Conservation (phyloP, 176 grass and related monocot species). For the Rhipidocladum racemiflorum region DNA sequence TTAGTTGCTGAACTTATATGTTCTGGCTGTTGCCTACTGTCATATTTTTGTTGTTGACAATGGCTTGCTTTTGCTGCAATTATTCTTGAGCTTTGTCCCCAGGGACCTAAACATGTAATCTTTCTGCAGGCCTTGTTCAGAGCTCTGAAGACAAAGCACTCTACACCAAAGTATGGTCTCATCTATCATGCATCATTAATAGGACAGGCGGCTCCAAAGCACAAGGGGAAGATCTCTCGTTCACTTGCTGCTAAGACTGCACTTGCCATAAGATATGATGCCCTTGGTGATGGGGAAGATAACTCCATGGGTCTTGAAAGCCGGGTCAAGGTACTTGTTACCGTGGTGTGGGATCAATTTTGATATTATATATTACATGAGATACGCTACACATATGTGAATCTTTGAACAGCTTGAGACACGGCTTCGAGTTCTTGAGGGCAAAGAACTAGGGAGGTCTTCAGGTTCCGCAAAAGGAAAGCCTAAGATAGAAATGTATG, state of each 20-base stretch:
- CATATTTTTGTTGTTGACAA: not conserved
- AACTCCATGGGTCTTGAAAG: slow-evolving; percentile 72
- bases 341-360: not conserved
- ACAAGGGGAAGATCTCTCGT: slow-evolving; percentile 86
- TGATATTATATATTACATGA: not conserved
- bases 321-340: slow-evolving; percentile 61
- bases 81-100: not conserved
- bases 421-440: slow-evolving; percentile 61
- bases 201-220: slow-evolving; percentile 66
- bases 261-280: slow-evolving; percentile 79
- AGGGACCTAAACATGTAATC: not conserved
- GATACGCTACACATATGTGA: not conserved
- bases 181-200: slow-evolving; percentile 94
- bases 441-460: slow-evolving; percentile 61
- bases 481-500: slow-evolving; percentile 81
- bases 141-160: slow-evolving; percentile 83
- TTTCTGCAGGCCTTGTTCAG: slow-evolving; percentile 73
- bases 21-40: not conserved
- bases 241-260: slow-evolving; percentile 83
- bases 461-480: slow-evolving; percentile 77
- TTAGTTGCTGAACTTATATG: not conserved
- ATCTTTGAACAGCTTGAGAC: slow-evolving; percentile 65
- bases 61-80: not conserved
- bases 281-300: slow-evolving; percentile 72
- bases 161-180: slow-evolving; percentile 93